A percentile compares a stretch with the other conserved stretches of the same genome.
phyloP scores from a whole-genome alignment of 768 basidiomycete genomes.

The Termitomyces sp. region DNA sequence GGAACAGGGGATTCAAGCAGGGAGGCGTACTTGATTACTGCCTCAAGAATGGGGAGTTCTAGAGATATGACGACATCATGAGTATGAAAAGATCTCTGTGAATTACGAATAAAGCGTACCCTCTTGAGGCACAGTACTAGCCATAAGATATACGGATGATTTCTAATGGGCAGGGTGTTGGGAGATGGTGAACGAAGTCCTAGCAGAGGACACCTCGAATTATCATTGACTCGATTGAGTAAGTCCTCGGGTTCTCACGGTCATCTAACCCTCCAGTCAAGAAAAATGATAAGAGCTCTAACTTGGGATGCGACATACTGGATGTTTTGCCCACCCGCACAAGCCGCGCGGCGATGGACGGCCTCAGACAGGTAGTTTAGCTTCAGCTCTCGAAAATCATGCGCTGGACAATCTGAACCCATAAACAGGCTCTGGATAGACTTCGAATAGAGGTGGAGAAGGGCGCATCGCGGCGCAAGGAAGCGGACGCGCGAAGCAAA shows the following conservation, averaged over 20 bases:
- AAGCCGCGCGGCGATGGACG: constrained; percentile 7
- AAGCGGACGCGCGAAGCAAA: constrained; percentile 19
- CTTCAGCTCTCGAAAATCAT: not conserved
- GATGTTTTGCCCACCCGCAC: not conserved
- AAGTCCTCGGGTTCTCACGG: constrained; percentile 14
- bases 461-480: constrained; percentile 19
- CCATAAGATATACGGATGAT: constrained; percentile 33
- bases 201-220: not conserved
- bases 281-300: not conserved
- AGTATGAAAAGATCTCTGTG: constrained; percentile 5
- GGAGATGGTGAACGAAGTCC: not conserved
- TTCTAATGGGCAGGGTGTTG: not conserved
- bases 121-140: constrained; percentile 74
- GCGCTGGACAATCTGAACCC: not conserved
- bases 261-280: constrained; percentile 7
- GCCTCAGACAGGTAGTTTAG: constrained; percentile 9
- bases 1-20: constrained; percentile 12
- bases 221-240: constrained; percentile 1
- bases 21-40: constrained; percentile 73
- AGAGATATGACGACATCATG: constrained; percentile 19
- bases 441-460: constrained; percentile 19
- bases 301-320: not conserved
- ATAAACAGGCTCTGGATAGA: constrained; percentile 17
- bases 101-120: constrained; percentile 36
- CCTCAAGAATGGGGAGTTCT: constrained; percentile 93